Evolutionary conservation across 1,139 yeast species (phyloP).

Genomic region (Candida sp.): DNA sequence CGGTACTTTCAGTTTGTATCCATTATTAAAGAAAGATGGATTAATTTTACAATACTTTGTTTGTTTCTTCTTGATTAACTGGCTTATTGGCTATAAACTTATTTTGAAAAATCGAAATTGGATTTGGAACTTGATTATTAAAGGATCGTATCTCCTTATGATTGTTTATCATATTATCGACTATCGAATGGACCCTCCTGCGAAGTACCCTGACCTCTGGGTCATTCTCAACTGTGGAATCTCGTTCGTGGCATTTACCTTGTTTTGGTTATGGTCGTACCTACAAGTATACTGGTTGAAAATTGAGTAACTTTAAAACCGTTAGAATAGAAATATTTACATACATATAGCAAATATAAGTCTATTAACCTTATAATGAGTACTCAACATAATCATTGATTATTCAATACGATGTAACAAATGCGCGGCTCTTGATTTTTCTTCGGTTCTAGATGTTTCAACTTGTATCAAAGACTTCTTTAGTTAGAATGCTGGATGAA

Average conservation of each 20-base stretch:
- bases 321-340: no score
- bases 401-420: not conserved
- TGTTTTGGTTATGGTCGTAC: constrained; percentile 78
- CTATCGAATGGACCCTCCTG: constrained; percentile 48
- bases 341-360: no score
- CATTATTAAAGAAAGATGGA: constrained; percentile 75
- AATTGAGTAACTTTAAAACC: not conserved
- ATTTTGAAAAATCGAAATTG: constrained; percentile 37
- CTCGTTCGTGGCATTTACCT: constrained; percentile 70
- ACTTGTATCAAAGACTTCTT: no score
- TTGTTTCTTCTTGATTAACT: constrained; percentile 64
- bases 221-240: constrained; percentile 70
- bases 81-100: constrained; percentile 60
- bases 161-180: constrained; percentile 55
- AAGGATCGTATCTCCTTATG: constrained; percentile 57
- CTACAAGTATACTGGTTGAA: constrained; percentile 34
- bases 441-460: not conserved
- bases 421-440: not conserved
- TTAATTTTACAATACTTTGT: constrained; percentile 69
- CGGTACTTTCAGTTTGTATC: constrained; percentile 84
- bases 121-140: constrained; percentile 56
- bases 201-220: constrained; percentile 78
- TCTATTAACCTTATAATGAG: not conserved
- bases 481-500: not conserved
- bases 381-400: not conserved